These are phyloP conservation scores for Phialocephala sp. DNA, from an alignment of 2,329 filamentous ascomycete species.

Conservation along the genomic window DNA sequence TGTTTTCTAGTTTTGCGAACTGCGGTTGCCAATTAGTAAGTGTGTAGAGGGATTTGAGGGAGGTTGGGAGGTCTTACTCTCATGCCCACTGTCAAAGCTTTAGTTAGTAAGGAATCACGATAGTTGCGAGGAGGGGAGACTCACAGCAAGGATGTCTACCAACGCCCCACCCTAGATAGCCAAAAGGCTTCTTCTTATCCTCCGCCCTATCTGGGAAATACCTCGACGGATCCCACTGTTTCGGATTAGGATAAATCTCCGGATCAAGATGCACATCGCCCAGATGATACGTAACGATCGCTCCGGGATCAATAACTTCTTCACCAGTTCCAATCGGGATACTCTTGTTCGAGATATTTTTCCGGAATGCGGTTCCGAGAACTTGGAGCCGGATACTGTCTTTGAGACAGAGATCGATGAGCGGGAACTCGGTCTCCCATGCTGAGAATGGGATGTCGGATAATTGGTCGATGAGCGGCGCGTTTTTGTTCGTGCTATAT, in stretches of 20 bases:
- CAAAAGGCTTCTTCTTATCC: slow-evolving; percentile 41
- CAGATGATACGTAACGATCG: slow-evolving; percentile 53
- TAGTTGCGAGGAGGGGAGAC: slow-evolving; percentile 15
- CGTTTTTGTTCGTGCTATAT: slow-evolving; percentile 43
- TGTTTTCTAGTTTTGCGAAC: slow-evolving; percentile 60
- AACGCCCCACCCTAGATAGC: slow-evolving; percentile 29
- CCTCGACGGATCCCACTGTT: slow-evolving; percentile 55
- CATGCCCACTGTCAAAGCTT: slow-evolving; percentile 33
- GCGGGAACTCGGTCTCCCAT: slow-evolving; percentile 61
- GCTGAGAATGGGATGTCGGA: slow-evolving; percentile 53
- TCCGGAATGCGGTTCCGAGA: slow-evolving; percentile 55
- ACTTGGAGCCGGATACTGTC: slow-evolving; percentile 59
- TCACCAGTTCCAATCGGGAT: slow-evolving; percentile 51
- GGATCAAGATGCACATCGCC: slow-evolving; percentile 57
- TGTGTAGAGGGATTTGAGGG: not conserved
- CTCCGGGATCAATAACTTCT: slow-evolving; percentile 55
- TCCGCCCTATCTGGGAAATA: slow-evolving; percentile 54
- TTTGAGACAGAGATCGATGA: slow-evolving; percentile 56
- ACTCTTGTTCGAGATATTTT: slow-evolving; percentile 53
- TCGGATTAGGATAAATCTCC: slow-evolving; percentile 54
- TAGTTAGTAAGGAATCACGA: slow-evolving; percentile 25
- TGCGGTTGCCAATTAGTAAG: slow-evolving; percentile 19
- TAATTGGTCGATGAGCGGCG: slow-evolving; percentile 40
- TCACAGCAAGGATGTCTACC: slow-evolving; percentile 47
- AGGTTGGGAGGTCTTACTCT: slow-evolving; percentile 33